phyloP scores from a whole-genome alignment of 208 protist genomes.

The Crithidia brevicula region DNA sequence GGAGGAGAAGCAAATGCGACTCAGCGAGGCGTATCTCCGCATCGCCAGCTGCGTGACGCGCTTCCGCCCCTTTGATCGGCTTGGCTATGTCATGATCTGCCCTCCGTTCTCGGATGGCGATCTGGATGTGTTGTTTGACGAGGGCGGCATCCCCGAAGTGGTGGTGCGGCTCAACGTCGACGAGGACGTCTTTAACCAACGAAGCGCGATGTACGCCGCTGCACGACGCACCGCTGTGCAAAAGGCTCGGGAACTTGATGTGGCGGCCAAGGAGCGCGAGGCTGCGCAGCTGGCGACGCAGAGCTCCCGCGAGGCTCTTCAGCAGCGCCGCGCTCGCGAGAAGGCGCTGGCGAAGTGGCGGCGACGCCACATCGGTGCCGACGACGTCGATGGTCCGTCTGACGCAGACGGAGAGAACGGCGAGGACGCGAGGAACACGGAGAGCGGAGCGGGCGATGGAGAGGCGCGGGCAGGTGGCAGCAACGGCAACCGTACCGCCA shows the following conservation, averaged over 20 bases:
- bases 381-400: constrained; percentile 52
- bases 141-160: constrained; percentile 75
- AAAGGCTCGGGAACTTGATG: background rate
- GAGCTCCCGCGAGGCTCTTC: constrained; percentile 25
- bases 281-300: constrained; percentile 14
- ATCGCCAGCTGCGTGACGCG: constrained; percentile 83
- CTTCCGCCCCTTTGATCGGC: constrained; percentile 86
- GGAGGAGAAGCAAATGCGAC: constrained; percentile 74
- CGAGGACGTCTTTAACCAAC: constrained; percentile 48
- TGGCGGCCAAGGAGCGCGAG: background rate
- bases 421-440: background rate
- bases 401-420: constrained; percentile 22
- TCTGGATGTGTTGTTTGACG: constrained; percentile 72
- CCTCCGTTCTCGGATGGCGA: constrained; percentile 77
- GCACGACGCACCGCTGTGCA: constrained; percentile 23
- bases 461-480: background rate
- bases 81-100: constrained; percentile 90
- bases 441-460: constrained; percentile 33
- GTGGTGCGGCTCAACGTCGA: constrained; percentile 69
- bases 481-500: no score
- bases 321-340: constrained; percentile 43
- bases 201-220: constrained; percentile 20
- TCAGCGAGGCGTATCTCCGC: constrained; percentile 84
- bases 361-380: constrained; percentile 86
- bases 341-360: constrained; percentile 77